phyloP scores from a whole-genome alignment of 75 land plant species.

The Sequoiadendron giganteum region DNA sequence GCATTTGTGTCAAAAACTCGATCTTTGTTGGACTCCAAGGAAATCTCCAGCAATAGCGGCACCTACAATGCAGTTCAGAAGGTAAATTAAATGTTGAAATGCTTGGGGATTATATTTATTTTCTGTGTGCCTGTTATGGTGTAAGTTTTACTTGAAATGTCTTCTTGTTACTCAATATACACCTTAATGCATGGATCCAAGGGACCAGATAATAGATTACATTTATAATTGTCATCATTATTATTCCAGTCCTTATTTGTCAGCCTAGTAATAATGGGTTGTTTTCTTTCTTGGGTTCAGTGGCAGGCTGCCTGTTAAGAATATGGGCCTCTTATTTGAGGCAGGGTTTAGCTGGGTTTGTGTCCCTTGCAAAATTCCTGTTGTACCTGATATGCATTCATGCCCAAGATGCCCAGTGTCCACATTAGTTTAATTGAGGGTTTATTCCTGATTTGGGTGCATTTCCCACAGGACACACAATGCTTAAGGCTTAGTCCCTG shows the following conservation, averaged over 20 bases:
- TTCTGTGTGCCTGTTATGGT: background rate
- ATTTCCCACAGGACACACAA: background rate
- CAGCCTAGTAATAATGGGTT: background rate
- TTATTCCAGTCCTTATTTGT: background rate
- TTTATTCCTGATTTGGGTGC: background rate
- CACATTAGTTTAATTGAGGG: background rate
- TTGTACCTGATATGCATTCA: background rate
- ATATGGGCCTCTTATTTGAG: background rate
- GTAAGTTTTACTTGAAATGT: too few relatives aligned
- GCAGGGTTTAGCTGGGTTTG: background rate
- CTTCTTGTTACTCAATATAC: too few relatives aligned
- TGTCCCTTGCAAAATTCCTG: background rate
- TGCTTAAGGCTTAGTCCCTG: background rate
- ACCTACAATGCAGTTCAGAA: conserved; percentile 2
- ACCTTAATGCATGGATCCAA: background rate
- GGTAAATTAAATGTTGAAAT: background rate
- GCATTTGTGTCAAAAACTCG: background rate
- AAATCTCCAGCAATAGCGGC: background rate
- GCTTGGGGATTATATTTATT: background rate
- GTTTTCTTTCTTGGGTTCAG: background rate
- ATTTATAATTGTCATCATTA: background rate
- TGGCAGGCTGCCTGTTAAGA: background rate
- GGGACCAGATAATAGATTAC: background rate
- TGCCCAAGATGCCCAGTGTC: background rate
- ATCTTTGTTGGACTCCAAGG: conserved; percentile 5